Conservation (phyloP, 78 protist species). For the Anaeramoeba ignava region DNA sequence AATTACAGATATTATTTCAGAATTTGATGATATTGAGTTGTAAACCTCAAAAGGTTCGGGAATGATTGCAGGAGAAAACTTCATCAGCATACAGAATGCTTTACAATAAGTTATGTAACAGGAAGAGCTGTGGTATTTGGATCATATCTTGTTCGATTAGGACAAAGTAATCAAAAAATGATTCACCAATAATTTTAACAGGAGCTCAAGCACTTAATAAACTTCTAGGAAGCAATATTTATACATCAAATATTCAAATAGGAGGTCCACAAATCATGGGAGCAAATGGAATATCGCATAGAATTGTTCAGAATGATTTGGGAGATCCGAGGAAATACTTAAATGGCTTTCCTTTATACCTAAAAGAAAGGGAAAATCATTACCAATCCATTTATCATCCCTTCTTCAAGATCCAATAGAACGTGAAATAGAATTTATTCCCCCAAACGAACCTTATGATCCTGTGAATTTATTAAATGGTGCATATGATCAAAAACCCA, state of each 20-base stretch:
- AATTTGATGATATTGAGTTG: slow-evolving; percentile 79
- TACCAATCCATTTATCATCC: slow-evolving; percentile 23
- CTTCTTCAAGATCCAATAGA: slow-evolving; percentile 48
- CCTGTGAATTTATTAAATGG: too few species aligned
- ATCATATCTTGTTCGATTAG: slow-evolving; percentile 88
- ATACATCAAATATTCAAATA: slow-evolving; percentile 76
- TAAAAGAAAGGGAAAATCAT: slow-evolving; percentile 11
- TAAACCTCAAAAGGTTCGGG: slow-evolving; percentile 90
- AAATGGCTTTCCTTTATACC: slow-evolving; percentile 80
- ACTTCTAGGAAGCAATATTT: slow-evolving; percentile 76
- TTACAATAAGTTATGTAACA: slow-evolving; percentile 75
- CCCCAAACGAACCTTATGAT: slow-evolving; percentile 59
- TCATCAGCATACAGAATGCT: slow-evolving; percentile 74
- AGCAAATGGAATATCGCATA: slow-evolving; percentile 86
- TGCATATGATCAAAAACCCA: too few species aligned
- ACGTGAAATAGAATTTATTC: slow-evolving; percentile 48
- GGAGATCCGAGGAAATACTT: slow-evolving; percentile 41
- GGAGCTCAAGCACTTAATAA: slow-evolving; percentile 89
- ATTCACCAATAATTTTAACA: slow-evolving; percentile 77
- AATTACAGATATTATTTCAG: slow-evolving; percentile 66
- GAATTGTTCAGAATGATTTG: slow-evolving; percentile 52
- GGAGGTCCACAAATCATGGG: slow-evolving; percentile 92
- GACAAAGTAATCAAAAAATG: slow-evolving; percentile 59
- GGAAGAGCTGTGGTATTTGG: slow-evolving; percentile 95
- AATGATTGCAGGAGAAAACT: slow-evolving; percentile 90